Conservation (phyloP, 176 grass and related monocot genomes). For the Zoysia japonica region DNA sequence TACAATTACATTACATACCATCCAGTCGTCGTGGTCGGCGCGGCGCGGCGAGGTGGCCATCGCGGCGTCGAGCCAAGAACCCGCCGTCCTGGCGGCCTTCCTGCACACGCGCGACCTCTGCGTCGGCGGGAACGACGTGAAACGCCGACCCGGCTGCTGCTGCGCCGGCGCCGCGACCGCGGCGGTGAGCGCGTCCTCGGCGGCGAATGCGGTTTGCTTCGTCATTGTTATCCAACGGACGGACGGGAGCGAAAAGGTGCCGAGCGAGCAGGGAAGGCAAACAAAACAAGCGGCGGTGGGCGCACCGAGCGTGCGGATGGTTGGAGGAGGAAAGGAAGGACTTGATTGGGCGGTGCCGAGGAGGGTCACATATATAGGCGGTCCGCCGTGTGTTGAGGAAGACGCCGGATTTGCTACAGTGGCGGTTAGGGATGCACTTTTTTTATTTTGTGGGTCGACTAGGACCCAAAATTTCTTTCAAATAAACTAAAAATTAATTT, state of each 20-base stretch:
- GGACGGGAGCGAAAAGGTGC: background rate
- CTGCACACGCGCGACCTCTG: background rate
- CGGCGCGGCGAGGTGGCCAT: background rate
- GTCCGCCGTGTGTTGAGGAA: background rate
- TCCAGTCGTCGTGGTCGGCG: slow-evolving; percentile 17
- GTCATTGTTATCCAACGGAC: slow-evolving; percentile 27
- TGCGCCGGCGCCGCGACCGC: background rate
- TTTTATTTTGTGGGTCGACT: too few species aligned
- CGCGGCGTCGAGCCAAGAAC: background rate
- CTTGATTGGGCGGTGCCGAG: background rate
- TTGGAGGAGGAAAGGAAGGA: too few species aligned
- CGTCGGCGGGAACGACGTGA: slow-evolving; percentile 22
- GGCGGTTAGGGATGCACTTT: too few species aligned
- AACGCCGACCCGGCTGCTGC: background rate
- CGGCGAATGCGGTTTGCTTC: slow-evolving; percentile 35
- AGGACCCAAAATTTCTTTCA: too few species aligned
- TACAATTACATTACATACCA: background rate
- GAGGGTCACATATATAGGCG: slow-evolving; percentile 9
- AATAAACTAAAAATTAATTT: too few species aligned
- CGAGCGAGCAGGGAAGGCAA: background rate
- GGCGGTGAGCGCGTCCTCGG: slow-evolving; percentile 36
- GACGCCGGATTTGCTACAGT: slow-evolving; percentile 21
- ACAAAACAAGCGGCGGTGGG: background rate
- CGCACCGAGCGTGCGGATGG: background rate
- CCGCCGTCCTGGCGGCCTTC: slow-evolving; percentile 4